These are phyloP conservation scores for Smittium mucronatum DNA, from an alignment of 371 early-diverging fungal species.

Conservation along the genomic window DNA sequence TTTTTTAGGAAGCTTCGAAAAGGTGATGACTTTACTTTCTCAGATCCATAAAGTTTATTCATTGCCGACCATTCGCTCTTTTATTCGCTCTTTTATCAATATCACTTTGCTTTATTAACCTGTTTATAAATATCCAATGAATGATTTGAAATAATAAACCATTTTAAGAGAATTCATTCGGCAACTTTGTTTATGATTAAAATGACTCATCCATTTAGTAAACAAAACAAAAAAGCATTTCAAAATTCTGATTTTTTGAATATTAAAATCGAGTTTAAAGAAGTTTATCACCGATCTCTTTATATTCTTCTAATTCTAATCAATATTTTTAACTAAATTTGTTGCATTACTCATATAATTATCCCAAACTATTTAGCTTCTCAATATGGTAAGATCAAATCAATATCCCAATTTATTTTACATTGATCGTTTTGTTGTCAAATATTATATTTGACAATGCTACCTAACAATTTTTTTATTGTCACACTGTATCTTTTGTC, in stretches of 20 bases:
- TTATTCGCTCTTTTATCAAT: background rate
- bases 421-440: background rate
- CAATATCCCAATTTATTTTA: background rate
- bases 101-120: background rate
- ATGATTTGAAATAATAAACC: background rate
- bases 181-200: background rate
- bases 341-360: too few species aligned
- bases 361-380: too few species aligned
- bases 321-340: too few species aligned
- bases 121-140: background rate
- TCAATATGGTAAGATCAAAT: too few species aligned
- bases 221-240: too few species aligned
- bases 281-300: too few species aligned
- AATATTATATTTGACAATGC: background rate
- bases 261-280: too few species aligned
- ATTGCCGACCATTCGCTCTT: background rate
- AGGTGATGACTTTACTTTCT: slow-evolving; percentile 12
- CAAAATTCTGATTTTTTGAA: too few species aligned
- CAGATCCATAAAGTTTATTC: background rate
- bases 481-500: background rate
- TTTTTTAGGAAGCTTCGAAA: slow-evolving; percentile 12
- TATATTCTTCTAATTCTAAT: too few species aligned
- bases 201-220: too few species aligned
- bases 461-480: background rate
- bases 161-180: background rate